phyloP scores from a whole-genome alignment of 306 rosid genomes.

The Cotoneaster glaucophyllus region DNA sequence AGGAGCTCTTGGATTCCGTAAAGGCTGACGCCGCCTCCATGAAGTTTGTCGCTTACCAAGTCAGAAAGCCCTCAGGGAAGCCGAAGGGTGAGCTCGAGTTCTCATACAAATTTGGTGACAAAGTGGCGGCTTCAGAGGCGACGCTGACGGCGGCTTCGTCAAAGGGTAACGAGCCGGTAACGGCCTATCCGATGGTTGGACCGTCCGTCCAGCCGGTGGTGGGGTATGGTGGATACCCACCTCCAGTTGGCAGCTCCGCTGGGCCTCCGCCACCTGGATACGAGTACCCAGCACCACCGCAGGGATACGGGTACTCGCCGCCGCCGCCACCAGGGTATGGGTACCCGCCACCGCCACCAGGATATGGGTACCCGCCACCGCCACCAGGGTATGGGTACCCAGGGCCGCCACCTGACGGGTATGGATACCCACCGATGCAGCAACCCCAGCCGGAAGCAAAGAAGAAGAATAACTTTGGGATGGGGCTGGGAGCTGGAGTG shows the following conservation, averaged over 20 bases:
- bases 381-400: not conserved
- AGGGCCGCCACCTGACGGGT: conserved; percentile 11
- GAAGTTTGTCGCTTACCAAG: conserved; percentile 45
- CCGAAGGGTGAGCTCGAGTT: conserved; percentile 46
- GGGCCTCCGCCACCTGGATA: not conserved
- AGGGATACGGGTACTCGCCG: conserved; percentile 1
- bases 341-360: conserved; percentile 20
- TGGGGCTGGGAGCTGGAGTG: conserved; percentile 83
- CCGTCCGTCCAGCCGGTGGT: conserved; percentile 4
- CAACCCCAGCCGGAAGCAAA: conserved; percentile 1
- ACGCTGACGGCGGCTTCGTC: not conserved
- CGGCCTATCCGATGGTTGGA: conserved; percentile 21
- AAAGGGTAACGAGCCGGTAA: conserved; percentile 16
- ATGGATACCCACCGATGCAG: conserved; percentile 41
- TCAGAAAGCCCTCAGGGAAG: conserved; percentile 47
- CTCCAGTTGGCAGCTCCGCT: not conserved
- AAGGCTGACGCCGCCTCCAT: conserved; percentile 14
- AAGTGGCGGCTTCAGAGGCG: not conserved
- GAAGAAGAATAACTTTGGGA: conserved; percentile 47
- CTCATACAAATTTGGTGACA: conserved; percentile 35
- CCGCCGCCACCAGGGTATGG: conserved; percentile 5
- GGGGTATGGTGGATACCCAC: not conserved
- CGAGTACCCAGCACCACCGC: not conserved
- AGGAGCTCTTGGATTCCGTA: conserved; percentile 45
- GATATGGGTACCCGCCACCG: conserved; percentile 26